Evolutionary conservation across 2,329 filamentous ascomycete species (phyloP), one percentile per base, ranked within the genome.

Genomic region (Epichloe festucae): DNA sequence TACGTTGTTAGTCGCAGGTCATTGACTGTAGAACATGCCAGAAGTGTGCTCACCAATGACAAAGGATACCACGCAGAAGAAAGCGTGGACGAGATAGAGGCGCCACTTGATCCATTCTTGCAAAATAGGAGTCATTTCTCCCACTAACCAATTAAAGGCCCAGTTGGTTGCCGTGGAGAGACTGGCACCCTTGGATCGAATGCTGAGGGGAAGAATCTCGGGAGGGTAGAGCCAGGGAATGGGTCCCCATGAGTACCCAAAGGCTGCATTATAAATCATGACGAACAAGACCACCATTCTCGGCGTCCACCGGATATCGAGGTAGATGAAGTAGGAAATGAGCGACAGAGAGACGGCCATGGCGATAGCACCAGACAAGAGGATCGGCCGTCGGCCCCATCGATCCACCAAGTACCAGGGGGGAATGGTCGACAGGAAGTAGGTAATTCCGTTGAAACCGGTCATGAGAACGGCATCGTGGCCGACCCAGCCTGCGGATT

Each of bases 201-300:
- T 96, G 73, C 89, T 96, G 54, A 98, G 75, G 4, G 93, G 93
- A 43, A 98, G 76, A 55, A 98, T 98, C 75, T 98, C 93, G n/a
- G 93, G 93, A 14, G 93, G 93, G 67, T 97, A 97, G 15, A 98
- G 74, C 93, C 93, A 98, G 8, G 93, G 93, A 55, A 98, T 95
- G 1, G 93, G 93, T 17, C 93, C 93, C 93, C 93, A 98, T 15
- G 78, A 81, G 64, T 90, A 95, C 46, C 93, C 93, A 66, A 97
- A 98, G 7, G 93, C 87, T 5, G 91, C 93, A 63, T 98, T 98
- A 72, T 97, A 98, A 48, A 96, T 85, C 86, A 97, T 95, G 64
- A 98, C 93, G 62, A 94, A 95, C 48, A 95, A 69, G 48, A 97
- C 93, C 3, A 96, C 93, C 65, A 95, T 70, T 6, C 79, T 85